Base-by-base conservation (phyloP, 2,329 filamentous ascomycete genomes). In the Clarireedia monteithiana region DNA sequence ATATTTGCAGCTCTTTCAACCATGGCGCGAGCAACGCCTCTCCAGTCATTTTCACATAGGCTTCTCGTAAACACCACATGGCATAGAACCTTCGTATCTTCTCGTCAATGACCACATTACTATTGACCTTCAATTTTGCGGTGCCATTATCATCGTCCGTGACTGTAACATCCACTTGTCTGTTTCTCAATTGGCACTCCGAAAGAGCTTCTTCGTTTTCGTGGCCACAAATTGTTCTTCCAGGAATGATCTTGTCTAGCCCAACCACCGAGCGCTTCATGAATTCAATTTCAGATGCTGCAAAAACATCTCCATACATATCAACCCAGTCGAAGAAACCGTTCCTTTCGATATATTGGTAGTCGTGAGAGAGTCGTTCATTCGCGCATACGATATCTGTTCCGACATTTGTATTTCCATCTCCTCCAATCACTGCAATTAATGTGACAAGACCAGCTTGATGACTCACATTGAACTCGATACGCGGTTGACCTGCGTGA, bases 21-120 rank as follows among this genome's bases (percentile, higher is more conserved):
- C 88, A 92, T 4, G 76, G 75, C 0, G 88, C 88, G 7, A 91
- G 74, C 57, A 92, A 75, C 0, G 86, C 88, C 64, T 91, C 86
- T 26, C 88, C 88, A 30, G 86, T 88, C 73, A 92, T 83, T 78
- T 91, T 92, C 70, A 91, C 84, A 68, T 89, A 91, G 0, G 87
- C 84, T 72, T 92, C 88, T 63, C 89, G 84, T 69, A 89, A 78
- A 68, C 85, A 89, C 85, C 88, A 92, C 58, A 87, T 81, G 1
- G 86, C 80, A 68, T 91, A 92, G 67, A 92, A 92, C 53, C 80
- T 77, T 5, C 86, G 77, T 27, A 91, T 73, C 66, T 84, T 84
- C 23, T 73, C 77, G 58, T 86, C 84, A 17, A 80, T 72, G n/a
- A 81, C 56, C 6, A 56, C 14, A 17, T 64, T 62, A 27, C 59